Evolutionary conservation across 345 rosid genomes (phyloP).

Genomic region (Arabidopsis arenosa): DNA sequence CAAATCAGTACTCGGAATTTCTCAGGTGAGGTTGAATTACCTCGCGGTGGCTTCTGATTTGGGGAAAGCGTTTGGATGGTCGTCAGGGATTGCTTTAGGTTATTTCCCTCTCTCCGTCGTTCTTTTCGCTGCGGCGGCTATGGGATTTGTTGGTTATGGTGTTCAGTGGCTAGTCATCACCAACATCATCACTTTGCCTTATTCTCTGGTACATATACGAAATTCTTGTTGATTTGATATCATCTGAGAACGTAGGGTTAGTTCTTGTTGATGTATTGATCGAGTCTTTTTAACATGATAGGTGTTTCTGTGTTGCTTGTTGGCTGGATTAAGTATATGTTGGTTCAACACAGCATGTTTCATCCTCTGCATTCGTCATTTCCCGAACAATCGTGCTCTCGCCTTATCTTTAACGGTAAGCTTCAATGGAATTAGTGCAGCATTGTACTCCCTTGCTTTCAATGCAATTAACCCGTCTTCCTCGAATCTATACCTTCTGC

Average conservation of each 20-base stretch:
- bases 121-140: conserved; percentile 58
- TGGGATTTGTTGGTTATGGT: conserved; percentile 68
- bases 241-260: neutral
- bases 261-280: neutral
- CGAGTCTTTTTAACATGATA: neutral
- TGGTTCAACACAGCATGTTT: conserved; percentile 93
- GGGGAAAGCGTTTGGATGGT: conserved; percentile 86
- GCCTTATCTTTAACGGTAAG: conserved; percentile 77
- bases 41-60: conserved; percentile 78
- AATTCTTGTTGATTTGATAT: neutral
- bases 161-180: conserved; percentile 75
- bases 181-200: conserved; percentile 58
- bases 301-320: conserved; percentile 72
- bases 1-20: conserved; percentile 67
- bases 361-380: conserved; percentile 79
- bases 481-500: conserved; percentile 61
- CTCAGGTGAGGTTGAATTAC: conserved; percentile 74
- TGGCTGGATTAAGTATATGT: conserved; percentile 84
- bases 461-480: conserved; percentile 55
- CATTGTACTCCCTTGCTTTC: conserved; percentile 70
- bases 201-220: conserved; percentile 55
- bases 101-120: conserved; percentile 68
- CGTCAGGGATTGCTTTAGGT: conserved; percentile 59
- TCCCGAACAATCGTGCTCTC: conserved; percentile 61
- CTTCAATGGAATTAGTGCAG: conserved; percentile 81